Conservation (phyloP, 1,284 basidiomycete genomes). For the Cutaneotrichosporon sp. region DNA sequence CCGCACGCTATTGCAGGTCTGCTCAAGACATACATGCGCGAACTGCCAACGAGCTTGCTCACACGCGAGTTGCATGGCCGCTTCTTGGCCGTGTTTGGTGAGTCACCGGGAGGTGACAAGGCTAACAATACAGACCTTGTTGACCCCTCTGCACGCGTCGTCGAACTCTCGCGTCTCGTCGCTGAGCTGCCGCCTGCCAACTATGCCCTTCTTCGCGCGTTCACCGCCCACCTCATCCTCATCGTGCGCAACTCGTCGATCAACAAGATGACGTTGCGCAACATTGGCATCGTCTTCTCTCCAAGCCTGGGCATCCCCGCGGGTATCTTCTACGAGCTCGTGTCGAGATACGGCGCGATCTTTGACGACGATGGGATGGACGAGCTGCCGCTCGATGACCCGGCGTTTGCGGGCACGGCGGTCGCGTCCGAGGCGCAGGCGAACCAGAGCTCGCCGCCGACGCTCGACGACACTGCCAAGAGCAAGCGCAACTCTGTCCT, state of each 20-base stretch:
- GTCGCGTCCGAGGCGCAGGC: constrained; percentile 38
- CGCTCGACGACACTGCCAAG: constrained; percentile 21
- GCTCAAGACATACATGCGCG: constrained; percentile 85
- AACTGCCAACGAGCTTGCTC: constrained; percentile 84
- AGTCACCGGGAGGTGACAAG: constrained; percentile 44
- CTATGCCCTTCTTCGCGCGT: constrained; percentile 87
- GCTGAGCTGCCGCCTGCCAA: constrained; percentile 85
- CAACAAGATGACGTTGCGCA: constrained; percentile 99
- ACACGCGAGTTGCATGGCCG: constrained; percentile 85
- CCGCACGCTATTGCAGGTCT: constrained; percentile 92
- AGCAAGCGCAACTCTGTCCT: constrained; percentile 52
- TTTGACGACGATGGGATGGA: constrained; percentile 64
- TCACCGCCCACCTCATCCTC: constrained; percentile 93
- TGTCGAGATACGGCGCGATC: constrained; percentile 84
- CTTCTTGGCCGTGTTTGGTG: constrained; percentile 89
- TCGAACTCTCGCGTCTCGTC: constrained; percentile 82
- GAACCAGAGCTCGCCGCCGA: not conserved
- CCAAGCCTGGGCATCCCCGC: constrained; percentile 93
- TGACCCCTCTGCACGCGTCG: constrained; percentile 81
- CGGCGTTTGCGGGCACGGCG: constrained; percentile 17
- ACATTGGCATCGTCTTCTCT: constrained; percentile 97
- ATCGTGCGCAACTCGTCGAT: constrained; percentile 85
- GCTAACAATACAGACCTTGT: constrained; percentile 66
- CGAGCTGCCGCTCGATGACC: constrained; percentile 29
- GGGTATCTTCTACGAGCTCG: constrained; percentile 88